A percentile compares a stretch with the other conserved stretches of the same genome.
Evolutionary conservation across 176 grass and related monocot species (phyloP).

Genomic region (Luzula sylvatica): DNA sequence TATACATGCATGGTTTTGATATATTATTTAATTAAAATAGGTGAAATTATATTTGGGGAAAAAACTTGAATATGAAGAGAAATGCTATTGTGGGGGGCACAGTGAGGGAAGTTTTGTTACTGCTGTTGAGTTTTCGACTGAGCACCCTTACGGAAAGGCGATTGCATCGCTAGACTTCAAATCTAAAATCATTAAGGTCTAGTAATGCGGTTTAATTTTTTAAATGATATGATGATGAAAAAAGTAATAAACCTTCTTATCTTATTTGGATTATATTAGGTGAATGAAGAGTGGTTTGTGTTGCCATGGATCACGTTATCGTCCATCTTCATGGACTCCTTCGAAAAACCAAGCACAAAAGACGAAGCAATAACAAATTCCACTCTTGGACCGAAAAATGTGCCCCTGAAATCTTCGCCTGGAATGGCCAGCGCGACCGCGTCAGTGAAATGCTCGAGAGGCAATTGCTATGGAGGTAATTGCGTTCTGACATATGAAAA

Average conservation of each 20-base stretch:
- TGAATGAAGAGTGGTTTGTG: constrained; percentile 41
- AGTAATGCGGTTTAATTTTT: not conserved
- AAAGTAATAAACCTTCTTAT: no score
- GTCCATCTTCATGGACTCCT: not conserved
- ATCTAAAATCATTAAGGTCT: constrained; percentile 46
- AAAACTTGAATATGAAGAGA: constrained; percentile 48
- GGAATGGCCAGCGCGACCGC: no score
- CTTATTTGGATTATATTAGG: constrained; percentile 16
- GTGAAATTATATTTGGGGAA: constrained; percentile 56
- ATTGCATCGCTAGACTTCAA: constrained; percentile 43
- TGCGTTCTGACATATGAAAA: no score
- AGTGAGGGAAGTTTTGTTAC: constrained; percentile 31
- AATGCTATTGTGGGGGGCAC: constrained; percentile 24
- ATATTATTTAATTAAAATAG: constrained; percentile 20
- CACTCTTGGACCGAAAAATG: not conserved
- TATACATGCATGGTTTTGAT: not conserved
- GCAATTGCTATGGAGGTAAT: no score
- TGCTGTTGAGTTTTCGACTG: constrained; percentile 38
- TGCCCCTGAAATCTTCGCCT: no score
- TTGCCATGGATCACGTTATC: constrained; percentile 37
- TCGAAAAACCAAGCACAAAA: constrained; percentile 10
- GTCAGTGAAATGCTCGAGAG: no score
- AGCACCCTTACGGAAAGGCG: constrained; percentile 62
- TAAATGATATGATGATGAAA: not conserved
- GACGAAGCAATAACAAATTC: not conserved